Conservation (phyloP, 2,329 filamentous ascomycete genomes). For the Paracamarosporium sp. region DNA sequence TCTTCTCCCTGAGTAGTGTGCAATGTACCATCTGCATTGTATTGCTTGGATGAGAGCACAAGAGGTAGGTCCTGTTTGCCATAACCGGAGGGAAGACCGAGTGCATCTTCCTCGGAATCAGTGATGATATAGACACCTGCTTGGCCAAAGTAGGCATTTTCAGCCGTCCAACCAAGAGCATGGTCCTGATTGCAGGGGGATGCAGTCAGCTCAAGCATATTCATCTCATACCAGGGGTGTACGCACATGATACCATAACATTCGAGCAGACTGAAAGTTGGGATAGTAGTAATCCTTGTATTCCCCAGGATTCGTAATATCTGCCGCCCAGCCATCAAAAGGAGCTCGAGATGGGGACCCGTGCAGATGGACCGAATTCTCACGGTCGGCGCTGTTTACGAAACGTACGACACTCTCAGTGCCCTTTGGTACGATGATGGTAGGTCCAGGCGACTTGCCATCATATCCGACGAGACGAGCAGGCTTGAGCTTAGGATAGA, state of each 20-base stretch:
- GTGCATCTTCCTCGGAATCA: constrained; percentile 58
- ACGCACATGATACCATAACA: constrained; percentile 62
- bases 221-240: background rate
- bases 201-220: background rate
- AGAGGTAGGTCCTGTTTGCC: constrained; percentile 64
- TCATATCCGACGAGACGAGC: constrained; percentile 59
- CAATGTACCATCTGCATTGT: constrained; percentile 59
- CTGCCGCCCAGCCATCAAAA: constrained; percentile 62
- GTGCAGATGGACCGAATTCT: constrained; percentile 61
- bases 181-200: constrained; percentile 1
- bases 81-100: constrained; percentile 55
- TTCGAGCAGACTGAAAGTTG: constrained; percentile 59
- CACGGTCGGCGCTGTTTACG: constrained; percentile 54
- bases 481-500: constrained; percentile 50
- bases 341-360: constrained; percentile 56
- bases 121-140: constrained; percentile 62
- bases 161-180: constrained; percentile 34
- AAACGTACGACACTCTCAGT: constrained; percentile 61
- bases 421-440: constrained; percentile 56
- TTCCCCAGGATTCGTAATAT: constrained; percentile 57
- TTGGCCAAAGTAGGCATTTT: constrained; percentile 63
- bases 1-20: constrained; percentile 51
- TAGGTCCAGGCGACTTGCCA: constrained; percentile 62
- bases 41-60: constrained; percentile 59
- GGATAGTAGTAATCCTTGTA: constrained; percentile 69